Conservation (phyloP, 2,329 filamentous ascomycete genomes). For the Clarireedia hainanense region DNA sequence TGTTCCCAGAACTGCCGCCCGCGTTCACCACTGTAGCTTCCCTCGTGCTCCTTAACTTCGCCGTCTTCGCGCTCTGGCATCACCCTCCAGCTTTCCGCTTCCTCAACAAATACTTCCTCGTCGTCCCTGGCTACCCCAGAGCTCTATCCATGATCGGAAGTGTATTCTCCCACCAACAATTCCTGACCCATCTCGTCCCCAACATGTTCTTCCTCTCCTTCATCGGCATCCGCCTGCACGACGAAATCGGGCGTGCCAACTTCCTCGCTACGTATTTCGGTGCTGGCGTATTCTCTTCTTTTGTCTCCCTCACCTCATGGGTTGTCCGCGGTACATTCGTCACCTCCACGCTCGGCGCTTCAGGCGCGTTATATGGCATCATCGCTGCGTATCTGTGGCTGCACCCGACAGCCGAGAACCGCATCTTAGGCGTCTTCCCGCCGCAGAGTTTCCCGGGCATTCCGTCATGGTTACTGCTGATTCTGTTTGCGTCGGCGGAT, state of each 20-base stretch:
- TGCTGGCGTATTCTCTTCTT: slow-evolving; percentile 49
- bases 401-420: slow-evolving; percentile 48
- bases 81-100: slow-evolving; percentile 56
- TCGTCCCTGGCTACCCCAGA: slow-evolving; percentile 56
- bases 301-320: slow-evolving; percentile 43
- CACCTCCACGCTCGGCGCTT: slow-evolving; percentile 55
- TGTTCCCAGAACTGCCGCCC: slow-evolving; percentile 54
- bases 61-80: slow-evolving; percentile 52
- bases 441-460: slow-evolving; percentile 45
- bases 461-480: slow-evolving; percentile 45
- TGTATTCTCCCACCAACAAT: slow-evolving; percentile 60
- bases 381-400: slow-evolving; percentile 54
- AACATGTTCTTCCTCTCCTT: slow-evolving; percentile 63
- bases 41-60: slow-evolving; percentile 52
- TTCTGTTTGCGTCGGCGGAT: slow-evolving; percentile 44
- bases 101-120: slow-evolving; percentile 61
- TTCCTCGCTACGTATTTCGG: slow-evolving; percentile 62
- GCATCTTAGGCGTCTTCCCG: slow-evolving; percentile 45
- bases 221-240: slow-evolving; percentile 59
- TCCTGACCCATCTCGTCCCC: slow-evolving; percentile 46
- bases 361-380: slow-evolving; percentile 55
- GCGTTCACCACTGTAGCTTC: slow-evolving; percentile 55
- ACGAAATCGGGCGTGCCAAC: slow-evolving; percentile 60
- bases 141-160: slow-evolving; percentile 54
- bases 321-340: slow-evolving; percentile 34